Evolutionary conservation across 2,329 filamentous ascomycete species (phyloP).

Genomic region (Escovopsis weberi): DNA sequence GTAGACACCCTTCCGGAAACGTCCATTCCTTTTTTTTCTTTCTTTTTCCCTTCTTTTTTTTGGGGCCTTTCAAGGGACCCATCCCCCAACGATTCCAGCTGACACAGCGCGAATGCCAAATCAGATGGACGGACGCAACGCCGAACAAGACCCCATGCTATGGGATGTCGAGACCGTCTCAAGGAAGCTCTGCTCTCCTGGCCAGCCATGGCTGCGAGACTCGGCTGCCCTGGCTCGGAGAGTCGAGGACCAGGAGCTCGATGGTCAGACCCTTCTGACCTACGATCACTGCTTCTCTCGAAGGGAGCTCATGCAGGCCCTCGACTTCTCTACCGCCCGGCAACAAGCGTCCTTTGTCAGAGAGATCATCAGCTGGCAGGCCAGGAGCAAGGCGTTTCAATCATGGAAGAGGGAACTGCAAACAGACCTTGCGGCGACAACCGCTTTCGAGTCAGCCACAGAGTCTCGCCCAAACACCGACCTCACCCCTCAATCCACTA

Average conservation of each 20-base stretch:
- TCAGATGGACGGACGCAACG: constrained; percentile 14
- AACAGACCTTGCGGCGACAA: no score
- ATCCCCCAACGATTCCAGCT: no score
- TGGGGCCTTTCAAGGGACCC: no score
- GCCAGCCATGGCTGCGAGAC: constrained; percentile 36
- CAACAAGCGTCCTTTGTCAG: constrained; percentile 43
- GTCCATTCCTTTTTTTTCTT: no score
- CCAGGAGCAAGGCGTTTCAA: constrained; percentile 34
- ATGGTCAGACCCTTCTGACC: constrained; percentile 49
- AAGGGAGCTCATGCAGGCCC: constrained; percentile 33
- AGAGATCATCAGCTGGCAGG: constrained; percentile 42
- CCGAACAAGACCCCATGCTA: constrained; percentile 48
- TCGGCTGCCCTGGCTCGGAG: constrained; percentile 33
- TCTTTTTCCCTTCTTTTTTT: no score
- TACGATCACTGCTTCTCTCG: constrained; percentile 35
- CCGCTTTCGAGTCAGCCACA: no score
- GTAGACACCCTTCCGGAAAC: no score
- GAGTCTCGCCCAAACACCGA: no score
- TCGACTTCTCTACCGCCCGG: constrained; percentile 42
- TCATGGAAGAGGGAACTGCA: constrained; percentile 13
- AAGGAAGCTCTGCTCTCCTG: constrained; percentile 44
- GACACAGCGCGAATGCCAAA: neutral
- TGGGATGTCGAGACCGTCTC: constrained; percentile 60
- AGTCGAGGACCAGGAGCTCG: constrained; percentile 48
- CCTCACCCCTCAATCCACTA: no score